phyloP scores from a whole-genome alignment of 768 basidiomycete species.

The Mrakia gelida region DNA sequence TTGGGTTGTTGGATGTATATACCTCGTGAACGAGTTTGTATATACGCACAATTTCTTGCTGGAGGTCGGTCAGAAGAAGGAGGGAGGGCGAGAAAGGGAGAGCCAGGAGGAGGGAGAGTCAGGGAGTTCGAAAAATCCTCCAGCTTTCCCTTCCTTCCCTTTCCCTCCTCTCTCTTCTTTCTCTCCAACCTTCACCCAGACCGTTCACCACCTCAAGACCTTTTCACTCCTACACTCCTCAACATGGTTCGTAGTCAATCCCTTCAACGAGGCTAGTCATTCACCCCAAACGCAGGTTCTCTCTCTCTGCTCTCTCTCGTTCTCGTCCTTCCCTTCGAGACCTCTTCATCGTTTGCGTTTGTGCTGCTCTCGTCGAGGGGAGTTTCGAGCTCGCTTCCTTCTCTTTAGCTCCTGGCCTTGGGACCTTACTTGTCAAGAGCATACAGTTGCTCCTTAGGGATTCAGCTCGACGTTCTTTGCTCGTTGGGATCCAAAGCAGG shows the following conservation, averaged over 20 bases:
- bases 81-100: neutral
- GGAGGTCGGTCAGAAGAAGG: neutral
- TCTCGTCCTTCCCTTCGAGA: neutral
- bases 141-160: neutral
- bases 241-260: slow-evolving; percentile 13
- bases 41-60: slow-evolving; percentile 9
- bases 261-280: neutral
- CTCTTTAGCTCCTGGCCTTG: neutral
- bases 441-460: no score
- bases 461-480: neutral
- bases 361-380: neutral
- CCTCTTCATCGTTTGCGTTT: neutral
- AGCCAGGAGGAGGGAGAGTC: neutral
- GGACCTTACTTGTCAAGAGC: neutral
- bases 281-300: neutral
- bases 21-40: no score
- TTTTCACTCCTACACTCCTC: slow-evolving; percentile 7
- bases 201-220: slow-evolving; percentile 10
- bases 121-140: neutral
- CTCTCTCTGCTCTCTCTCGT: neutral
- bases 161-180: neutral
- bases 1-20: neutral
- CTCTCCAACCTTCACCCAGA: neutral
- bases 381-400: neutral
- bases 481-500: neutral